Base-by-base conservation (phyloP, 1,284 basidiomycete species). In the Phylloboletellus chloephorus region DNA sequence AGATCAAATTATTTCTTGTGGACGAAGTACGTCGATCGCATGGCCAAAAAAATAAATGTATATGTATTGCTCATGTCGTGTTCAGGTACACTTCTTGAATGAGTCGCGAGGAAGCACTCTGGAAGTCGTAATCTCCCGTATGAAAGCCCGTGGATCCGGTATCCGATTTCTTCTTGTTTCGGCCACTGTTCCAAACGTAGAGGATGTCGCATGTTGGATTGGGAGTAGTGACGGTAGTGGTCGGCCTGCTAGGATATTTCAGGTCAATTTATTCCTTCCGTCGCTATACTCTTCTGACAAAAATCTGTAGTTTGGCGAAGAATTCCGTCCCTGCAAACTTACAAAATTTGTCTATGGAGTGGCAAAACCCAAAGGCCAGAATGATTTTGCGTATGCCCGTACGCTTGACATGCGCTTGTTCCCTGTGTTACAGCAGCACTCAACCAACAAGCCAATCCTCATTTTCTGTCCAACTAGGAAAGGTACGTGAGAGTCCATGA, bases 141-240 rank as follows among this genome's bases (percentile, higher is more conserved):
- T 96, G 88, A 91, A 86, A 62, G 67, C 78, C 3, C 76, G 78
- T 4, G 79, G 78, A n/a, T 67, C 70, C 2, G 64, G 67, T 1
- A 79, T 89, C 15, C 80, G 94, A 5, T 90, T 97, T 56, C 67
- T 97, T 20, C 78, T 95, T 5, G 79, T 97, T 20, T 95, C 92
- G 0, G 95, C 95, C 1, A 97, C 95, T 0, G 86, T 92, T 8
- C 95, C 95, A 0, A 98, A 98, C 53, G 85, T 94, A 39, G 70
- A 78, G 28, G 95, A 98, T 54, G 79, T 98, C 19, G 92, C 92
- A 0, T 63, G 68, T 33, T 98, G 94, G 95, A 81, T 98, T 37
- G 84, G 86, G n/a, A 67, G 65, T 22, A 29, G 25, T 21, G 33
- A 39, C 22, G 52, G 54, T 22, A 56, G 53, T 16, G 63, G 65